A percentile compares a stretch with the other conserved stretches of the same genome.
These are phyloP conservation scores for Pichia manshurica DNA, from an alignment of 805 yeast species.

Conservation along the genomic window DNA sequence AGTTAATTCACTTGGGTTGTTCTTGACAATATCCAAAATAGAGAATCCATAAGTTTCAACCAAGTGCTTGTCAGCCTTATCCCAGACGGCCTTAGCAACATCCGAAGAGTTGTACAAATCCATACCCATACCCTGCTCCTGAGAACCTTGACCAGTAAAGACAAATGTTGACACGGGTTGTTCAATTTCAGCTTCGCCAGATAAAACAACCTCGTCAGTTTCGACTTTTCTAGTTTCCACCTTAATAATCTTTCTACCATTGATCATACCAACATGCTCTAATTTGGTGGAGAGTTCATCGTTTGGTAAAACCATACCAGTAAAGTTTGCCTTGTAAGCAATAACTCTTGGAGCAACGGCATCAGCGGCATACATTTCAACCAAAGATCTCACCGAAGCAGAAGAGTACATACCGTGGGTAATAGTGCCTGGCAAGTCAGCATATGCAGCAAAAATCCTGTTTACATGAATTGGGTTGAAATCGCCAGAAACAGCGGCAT, in stretches of 20 bases:
- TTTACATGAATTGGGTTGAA: conserved; percentile 98
- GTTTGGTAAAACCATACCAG: conserved; percentile 97
- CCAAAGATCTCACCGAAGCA: conserved; percentile 89
- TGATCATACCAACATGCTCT: conserved; percentile 97
- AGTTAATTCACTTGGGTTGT: conserved; percentile 92
- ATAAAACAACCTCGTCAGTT: conserved; percentile 69
- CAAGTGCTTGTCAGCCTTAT: conserved; percentile 93
- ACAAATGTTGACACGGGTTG: conserved; percentile 96
- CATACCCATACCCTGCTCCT: conserved; percentile 99
- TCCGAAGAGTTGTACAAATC: conserved; percentile 86
- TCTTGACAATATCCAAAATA: conserved; percentile 87
- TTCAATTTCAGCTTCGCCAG: conserved; percentile 97
- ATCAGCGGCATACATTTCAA: conserved; percentile 98
- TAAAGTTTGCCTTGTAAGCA: conserved; percentile 85
- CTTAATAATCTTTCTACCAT: conserved; percentile 95
- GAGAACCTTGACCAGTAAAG: conserved; percentile 99
- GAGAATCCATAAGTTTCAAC: conserved; percentile 94
- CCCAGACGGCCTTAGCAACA: conserved; percentile 96
- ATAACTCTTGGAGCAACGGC: conserved; percentile 93
- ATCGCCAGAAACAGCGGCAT: conserved; percentile 96
- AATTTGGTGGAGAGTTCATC: conserved; percentile 79
- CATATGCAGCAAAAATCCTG: conserved; percentile 89
- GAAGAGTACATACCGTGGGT: conserved; percentile 99
- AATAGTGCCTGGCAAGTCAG: conserved; percentile 92
- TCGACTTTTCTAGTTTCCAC: conserved; percentile 82